A percentile compares a stretch with the other conserved stretches of the same genome.
phyloP scores from a whole-genome alignment of 2,329 filamentous ascomycete genomes.

The Alternaria hordeiaustralica region DNA sequence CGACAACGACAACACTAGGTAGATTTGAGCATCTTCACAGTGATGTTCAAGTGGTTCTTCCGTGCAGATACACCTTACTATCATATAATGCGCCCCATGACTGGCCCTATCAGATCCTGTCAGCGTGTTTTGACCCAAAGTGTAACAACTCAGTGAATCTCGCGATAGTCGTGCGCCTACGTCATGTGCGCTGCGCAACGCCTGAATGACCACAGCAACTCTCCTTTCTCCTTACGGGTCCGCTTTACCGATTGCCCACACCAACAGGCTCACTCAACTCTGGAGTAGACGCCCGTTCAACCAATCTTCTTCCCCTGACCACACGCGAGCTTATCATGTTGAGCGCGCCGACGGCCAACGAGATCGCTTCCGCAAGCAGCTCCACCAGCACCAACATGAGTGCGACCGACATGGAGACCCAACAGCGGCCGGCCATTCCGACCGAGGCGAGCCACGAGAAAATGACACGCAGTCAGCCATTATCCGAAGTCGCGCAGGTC shows the following conservation, averaged over 20 bases:
- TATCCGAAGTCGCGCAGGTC: neutral
- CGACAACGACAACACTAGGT: neutral
- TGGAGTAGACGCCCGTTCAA: no score
- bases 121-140: neutral
- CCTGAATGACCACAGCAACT: neutral
- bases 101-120: neutral
- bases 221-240: neutral
- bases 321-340: neutral
- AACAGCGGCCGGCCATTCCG: neutral
- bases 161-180: neutral
- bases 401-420: neutral
- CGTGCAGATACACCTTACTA: neutral
- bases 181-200: neutral
- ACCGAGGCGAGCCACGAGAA: neutral
- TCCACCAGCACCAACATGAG: neutral
- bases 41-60: neutral
- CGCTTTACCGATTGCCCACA: neutral
- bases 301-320: neutral
- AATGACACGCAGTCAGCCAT: neutral
- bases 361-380: neutral
- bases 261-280: neutral
- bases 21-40: neutral
- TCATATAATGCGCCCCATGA: neutral
- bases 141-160: neutral
- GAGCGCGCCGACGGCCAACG: neutral